Evolutionary conservation across 495 filamentous ascomycete species (phyloP).

Genomic region (Tuber indicum): DNA sequence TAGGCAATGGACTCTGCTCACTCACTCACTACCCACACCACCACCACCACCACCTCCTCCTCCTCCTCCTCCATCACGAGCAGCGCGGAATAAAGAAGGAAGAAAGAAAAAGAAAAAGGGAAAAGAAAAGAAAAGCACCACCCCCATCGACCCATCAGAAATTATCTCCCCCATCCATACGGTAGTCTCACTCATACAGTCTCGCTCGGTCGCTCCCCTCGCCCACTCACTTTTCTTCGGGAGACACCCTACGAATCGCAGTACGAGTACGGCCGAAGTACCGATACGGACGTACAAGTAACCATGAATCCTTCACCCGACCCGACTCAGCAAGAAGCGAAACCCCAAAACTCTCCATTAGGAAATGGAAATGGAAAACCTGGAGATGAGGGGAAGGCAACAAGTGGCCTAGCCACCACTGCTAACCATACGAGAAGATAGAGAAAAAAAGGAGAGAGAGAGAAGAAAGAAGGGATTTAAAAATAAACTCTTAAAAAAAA

Average conservation of each 20-base stretch:
- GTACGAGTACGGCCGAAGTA: background rate
- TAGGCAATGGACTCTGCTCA: background rate
- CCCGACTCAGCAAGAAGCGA: background rate
- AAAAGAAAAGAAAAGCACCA: background rate
- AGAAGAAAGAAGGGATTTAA: conserved; percentile 42
- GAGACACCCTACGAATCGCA: background rate
- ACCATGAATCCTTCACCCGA: background rate
- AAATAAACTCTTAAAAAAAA: conserved; percentile 35
- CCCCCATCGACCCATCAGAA: background rate
- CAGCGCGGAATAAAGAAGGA: background rate
- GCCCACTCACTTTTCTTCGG: background rate
- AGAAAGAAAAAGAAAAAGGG: background rate
- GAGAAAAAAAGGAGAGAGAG: conserved; percentile 36
- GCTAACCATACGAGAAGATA: conserved; percentile 29
- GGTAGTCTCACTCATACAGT: background rate
- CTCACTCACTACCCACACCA: background rate
- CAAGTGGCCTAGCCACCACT: background rate
- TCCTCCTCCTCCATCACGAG: background rate
- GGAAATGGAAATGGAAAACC: background rate
- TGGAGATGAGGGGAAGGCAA: background rate
- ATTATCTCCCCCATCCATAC: background rate
- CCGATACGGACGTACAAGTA: background rate
- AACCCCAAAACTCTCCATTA: background rate
- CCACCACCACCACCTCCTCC: no score
- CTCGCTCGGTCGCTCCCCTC: background rate